These are phyloP conservation scores for Pyrenophora graminea DNA, from an alignment of 2,329 filamentous ascomycete genomes.

Conservation along the genomic window DNA sequence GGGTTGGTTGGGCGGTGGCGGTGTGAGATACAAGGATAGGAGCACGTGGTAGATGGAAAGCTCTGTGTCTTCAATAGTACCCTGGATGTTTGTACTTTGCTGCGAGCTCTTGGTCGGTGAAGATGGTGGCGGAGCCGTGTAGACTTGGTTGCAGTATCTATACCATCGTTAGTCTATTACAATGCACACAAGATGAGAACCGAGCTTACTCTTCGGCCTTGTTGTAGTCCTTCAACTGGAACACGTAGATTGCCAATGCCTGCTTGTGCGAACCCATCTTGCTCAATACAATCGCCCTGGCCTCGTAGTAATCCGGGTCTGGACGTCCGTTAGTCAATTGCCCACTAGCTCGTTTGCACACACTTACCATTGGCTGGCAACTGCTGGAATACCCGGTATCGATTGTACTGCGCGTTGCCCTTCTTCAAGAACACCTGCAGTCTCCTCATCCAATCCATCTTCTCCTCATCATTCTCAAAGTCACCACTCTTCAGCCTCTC, in stretches of 20 bases:
- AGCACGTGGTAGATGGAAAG: slow-evolving; percentile 91
- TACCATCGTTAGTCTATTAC: slow-evolving; percentile 52
- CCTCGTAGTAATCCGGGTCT: slow-evolving; percentile 87
- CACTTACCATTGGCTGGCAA: slow-evolving; percentile 77
- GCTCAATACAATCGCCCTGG: slow-evolving; percentile 85
- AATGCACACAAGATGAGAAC: too few relatives aligned
- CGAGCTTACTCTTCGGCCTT: slow-evolving; percentile 83
- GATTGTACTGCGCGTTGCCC: slow-evolving; percentile 75
- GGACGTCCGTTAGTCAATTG: slow-evolving; percentile 7
- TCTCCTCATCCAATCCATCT: slow-evolving; percentile 60
- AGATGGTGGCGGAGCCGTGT: slow-evolving; percentile 55
- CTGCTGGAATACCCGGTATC: slow-evolving; percentile 73
- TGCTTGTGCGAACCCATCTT: slow-evolving; percentile 96
- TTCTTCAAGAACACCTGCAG: slow-evolving; percentile 75
- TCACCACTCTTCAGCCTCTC: slow-evolving; percentile 52
- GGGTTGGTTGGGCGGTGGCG: slow-evolving; percentile 71
- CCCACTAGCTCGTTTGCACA: not conserved
- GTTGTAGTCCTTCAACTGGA: slow-evolving; percentile 81
- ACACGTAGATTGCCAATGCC: slow-evolving; percentile 96
- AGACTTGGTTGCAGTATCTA: slow-evolving; percentile 79
- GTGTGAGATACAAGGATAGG: slow-evolving; percentile 84
- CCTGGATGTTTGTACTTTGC: slow-evolving; percentile 1
- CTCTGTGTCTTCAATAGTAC: slow-evolving; percentile 58
- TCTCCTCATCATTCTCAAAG: slow-evolving; percentile 43
- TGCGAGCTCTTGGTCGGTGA: slow-evolving; percentile 39